phyloP scores from a whole-genome alignment of 2,329 filamentous ascomycete species.

The Ustilaginoidea virens region DNA sequence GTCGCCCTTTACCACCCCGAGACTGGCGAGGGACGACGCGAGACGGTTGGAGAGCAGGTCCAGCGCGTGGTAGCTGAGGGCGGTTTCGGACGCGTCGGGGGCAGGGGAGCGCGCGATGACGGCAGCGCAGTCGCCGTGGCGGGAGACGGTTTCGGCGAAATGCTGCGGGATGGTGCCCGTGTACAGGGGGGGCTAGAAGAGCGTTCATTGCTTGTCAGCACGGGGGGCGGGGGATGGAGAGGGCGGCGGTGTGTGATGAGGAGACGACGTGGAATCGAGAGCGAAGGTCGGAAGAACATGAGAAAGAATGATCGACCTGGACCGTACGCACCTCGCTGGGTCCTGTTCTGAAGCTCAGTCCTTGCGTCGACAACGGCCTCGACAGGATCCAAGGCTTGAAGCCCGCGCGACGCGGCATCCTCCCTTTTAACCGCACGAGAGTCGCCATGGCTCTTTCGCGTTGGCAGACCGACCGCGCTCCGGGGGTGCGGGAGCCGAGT shows the following conservation, averaged over 20 bases:
- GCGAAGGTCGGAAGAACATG: no score
- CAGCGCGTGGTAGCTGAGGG: conserved; percentile 59
- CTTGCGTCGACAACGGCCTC: conserved; percentile 4
- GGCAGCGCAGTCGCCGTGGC: conserved; percentile 47
- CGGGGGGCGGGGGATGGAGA: no score
- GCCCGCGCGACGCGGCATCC: no score
- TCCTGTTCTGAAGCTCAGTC: conserved; percentile 15
- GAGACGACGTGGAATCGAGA: neutral
- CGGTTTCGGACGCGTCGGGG: conserved; percentile 30
- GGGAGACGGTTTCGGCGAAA: conserved; percentile 48
- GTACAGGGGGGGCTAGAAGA: conserved; percentile 45
- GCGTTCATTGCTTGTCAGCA: neutral
- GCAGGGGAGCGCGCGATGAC: conserved; percentile 36
- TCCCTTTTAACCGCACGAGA: no score
- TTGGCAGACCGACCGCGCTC: no score
- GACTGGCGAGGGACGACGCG: conserved; percentile 50
- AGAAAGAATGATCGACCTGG: no score
- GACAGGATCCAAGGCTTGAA: no score
- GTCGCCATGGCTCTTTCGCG: no score
- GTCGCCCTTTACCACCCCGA: conserved; percentile 68
- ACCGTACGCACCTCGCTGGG: conserved; percentile 12
- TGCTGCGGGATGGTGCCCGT: conserved; percentile 56
- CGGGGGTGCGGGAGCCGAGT: no score
- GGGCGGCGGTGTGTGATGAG: no score
- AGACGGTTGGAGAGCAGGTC: conserved; percentile 64